Conservation (phyloP, 2,329 filamentous ascomycete genomes). For the Teratosphaeria nubilosa region DNA sequence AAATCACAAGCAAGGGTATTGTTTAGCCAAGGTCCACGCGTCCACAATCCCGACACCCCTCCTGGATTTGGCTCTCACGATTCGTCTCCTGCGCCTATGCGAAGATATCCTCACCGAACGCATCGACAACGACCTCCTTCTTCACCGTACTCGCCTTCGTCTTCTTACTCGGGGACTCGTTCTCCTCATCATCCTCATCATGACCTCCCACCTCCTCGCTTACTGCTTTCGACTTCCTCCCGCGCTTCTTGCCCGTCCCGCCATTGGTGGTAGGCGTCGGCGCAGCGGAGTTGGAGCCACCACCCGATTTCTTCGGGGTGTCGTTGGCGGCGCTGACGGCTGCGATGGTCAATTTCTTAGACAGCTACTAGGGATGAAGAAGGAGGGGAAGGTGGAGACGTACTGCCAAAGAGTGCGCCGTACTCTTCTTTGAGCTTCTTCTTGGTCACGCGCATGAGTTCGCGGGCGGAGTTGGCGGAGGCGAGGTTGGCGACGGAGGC, state of each 20-base stretch:
- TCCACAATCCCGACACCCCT: background rate
- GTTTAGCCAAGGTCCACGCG: background rate
- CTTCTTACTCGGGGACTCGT: slow-evolving; percentile 1
- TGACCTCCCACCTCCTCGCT: background rate
- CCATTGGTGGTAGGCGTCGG: background rate
- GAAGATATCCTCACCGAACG: background rate
- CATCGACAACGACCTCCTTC: background rate
- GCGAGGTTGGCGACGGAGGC: slow-evolving; percentile 18
- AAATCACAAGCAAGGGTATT: background rate
- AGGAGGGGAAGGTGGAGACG: background rate
- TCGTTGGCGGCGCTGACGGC: slow-evolving; percentile 1
- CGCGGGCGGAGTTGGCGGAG: slow-evolving; percentile 18
- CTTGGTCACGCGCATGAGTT: slow-evolving; percentile 26
- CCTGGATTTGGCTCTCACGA: background rate
- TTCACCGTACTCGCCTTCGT: background rate
- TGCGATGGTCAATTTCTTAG: background rate
- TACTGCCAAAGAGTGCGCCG: slow-evolving; percentile 5
- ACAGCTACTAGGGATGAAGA: background rate
- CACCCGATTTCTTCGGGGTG: background rate
- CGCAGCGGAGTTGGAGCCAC: background rate
- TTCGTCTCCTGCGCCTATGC: background rate
- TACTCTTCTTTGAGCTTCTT: slow-evolving; percentile 24
- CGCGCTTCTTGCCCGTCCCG: slow-evolving; percentile 4
- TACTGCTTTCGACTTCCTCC: slow-evolving; percentile 2
- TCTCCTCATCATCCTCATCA: slow-evolving; percentile 1